Evolutionary conservation across 192 early-diverging fungal genomes (phyloP), one percentile per base, ranked within the genome.

Genomic region (Globomyces pollinis-pini): DNA sequence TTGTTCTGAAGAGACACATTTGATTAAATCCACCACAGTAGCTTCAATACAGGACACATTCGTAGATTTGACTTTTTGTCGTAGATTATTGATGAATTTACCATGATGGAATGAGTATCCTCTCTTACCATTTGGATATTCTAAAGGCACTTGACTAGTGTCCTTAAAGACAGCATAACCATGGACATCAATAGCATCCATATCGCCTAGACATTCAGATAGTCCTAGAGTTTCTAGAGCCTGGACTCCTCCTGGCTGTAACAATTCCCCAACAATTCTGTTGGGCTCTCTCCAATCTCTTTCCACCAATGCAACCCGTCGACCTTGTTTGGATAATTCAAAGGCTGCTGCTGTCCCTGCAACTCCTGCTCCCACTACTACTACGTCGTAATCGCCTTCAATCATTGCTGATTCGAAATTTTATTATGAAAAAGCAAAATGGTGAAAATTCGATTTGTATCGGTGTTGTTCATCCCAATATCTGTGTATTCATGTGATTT

Each of bases 31-130:
- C 16, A 67, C 80, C 13, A 81, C 94, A 4, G 89, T 88, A 8
- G 76, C 89, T 65, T 95, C 91, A 43, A 88, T 66, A 26, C 81
- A 65, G 0, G 80, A 87, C 15, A 96, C 85, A 63, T 86, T 89
- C 23, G 13, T 68, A 21, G 65, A 69, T 39, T 71, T 67, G 35
- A 74, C 88, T n/a, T 82, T 83, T 24, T 73, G 71, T 31, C 96
- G 63, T 24, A 98, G 58, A 8, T 90, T 91, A 78, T 85, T 86
- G 39, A 98, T 85, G 50, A 98, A 87, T 51, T 88, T 76, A 1
- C 96, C 96, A 35, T 98, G 94, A 59, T 98, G 96, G 69, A 98
- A 98, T 11, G 90, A 88, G 18, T 69, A 58, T 32, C 96, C 93
- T 26, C 72, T 49, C 45, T 79, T 80, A 4, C 73, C 56, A 29